Percentiles rank a stretch among this genome's conserved stretches.
phyloP scores from a whole-genome alignment of 345 rosid genomes.

The Populus davidiana region DNA sequence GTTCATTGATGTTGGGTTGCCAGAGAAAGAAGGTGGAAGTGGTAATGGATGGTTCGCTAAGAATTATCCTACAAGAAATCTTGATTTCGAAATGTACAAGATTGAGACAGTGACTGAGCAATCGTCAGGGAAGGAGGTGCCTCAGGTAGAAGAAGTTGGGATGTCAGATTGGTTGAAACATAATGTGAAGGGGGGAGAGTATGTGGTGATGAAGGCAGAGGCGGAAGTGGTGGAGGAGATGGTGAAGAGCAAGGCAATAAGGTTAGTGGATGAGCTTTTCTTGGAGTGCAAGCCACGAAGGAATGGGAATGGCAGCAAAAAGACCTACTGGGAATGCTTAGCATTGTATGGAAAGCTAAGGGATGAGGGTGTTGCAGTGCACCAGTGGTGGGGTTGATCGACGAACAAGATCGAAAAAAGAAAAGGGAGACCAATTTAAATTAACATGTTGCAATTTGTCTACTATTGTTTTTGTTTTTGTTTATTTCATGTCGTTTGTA shows the following conservation, averaged over 20 bases:
- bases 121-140: constrained; percentile 15
- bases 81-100: constrained; percentile 65
- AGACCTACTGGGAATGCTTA: constrained; percentile 81
- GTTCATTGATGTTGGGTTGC: constrained; percentile 59
- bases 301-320: constrained; percentile 36
- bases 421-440: neutral
- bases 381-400: constrained; percentile 78
- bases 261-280: constrained; percentile 76
- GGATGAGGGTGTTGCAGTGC: constrained; percentile 77
- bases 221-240: constrained; percentile 73
- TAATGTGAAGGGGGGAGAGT: constrained; percentile 64
- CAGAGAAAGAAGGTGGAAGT: constrained; percentile 41
- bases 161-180: constrained; percentile 65
- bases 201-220: constrained; percentile 80
- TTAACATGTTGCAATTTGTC: neutral
- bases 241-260: constrained; percentile 53
- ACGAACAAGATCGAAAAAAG: neutral
- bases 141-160: constrained; percentile 29
- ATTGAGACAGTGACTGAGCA: constrained; percentile 46
- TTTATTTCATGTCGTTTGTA: neutral
- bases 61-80: constrained; percentile 66
- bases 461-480: neutral
- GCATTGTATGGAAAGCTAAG: constrained; percentile 73
- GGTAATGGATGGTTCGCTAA: constrained; percentile 58
- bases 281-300: constrained; percentile 70